These are phyloP conservation scores for Quercus berberidifolia DNA, from an alignment of 306 rosid species.

Conservation along the genomic window DNA sequence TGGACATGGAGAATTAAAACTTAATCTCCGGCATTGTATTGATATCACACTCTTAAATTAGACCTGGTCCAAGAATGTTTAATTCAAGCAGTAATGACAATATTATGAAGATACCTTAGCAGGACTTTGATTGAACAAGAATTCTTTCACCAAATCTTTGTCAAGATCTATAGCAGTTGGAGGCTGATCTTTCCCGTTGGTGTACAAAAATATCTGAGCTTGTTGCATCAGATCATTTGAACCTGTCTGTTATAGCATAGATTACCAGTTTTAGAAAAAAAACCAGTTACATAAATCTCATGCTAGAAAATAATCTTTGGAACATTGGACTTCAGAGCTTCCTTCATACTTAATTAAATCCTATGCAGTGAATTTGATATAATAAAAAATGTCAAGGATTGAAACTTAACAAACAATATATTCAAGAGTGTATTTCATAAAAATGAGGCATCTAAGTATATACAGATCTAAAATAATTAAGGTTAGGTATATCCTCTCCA, in stretches of 20 bases:
- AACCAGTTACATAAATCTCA: not conserved
- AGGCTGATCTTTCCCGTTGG: constrained; percentile 71
- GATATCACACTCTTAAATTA: not conserved
- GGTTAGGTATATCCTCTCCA: no score
- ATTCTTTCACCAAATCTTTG: constrained; percentile 69
- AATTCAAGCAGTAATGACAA: not conserved
- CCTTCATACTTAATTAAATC: no score
- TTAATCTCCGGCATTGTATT: no score
- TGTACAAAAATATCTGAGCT: constrained; percentile 79
- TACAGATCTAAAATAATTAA: no score
- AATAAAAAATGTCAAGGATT: no score
- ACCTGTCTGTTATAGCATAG: constrained; percentile 50
- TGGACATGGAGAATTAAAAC: not conserved
- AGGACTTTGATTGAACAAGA: constrained; percentile 86
- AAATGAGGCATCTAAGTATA: no score
- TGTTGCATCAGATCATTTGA: constrained; percentile 81
- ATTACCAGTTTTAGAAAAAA: not conserved
- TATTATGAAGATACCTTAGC: constrained; percentile 52
- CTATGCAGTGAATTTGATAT: no score
- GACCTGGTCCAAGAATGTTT: not conserved
- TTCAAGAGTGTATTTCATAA: no score
- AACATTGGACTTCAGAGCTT: no score
- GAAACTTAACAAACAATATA: no score
- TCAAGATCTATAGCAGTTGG: constrained; percentile 86
- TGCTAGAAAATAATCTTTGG: no score